Percentiles rank a stretch among this genome's conserved stretches.
Evolutionary conservation across 2,329 filamentous ascomycete genomes (phyloP).

Genomic region (Hymenoscyphus occultus): DNA sequence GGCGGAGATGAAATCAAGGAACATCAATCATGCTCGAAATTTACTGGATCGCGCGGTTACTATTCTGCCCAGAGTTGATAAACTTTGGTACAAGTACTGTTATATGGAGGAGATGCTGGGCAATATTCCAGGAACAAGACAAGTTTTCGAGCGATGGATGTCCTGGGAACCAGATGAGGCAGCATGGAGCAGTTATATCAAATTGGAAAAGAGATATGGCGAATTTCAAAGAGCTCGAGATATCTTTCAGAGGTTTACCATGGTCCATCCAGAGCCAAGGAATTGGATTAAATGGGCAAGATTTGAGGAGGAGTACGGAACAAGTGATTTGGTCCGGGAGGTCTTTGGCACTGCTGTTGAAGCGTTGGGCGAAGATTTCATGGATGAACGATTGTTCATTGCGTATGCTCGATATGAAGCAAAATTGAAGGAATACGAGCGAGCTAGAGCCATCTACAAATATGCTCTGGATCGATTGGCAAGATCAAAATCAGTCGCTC

Average conservation of each 20-base stretch:
- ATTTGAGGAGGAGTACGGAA: conserved; percentile 95
- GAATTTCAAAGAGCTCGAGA: conserved; percentile 87
- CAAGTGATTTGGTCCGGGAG: conserved; percentile 84
- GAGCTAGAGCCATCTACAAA: conserved; percentile 92
- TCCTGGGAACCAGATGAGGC: conserved; percentile 96
- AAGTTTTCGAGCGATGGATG: conserved; percentile 98
- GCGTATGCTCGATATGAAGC: conserved; percentile 94
- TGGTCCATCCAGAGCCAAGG: conserved; percentile 87
- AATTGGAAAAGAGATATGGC: conserved; percentile 90
- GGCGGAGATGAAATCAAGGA: conserved; percentile 89
- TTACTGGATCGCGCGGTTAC: conserved; percentile 92
- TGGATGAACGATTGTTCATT: conserved; percentile 94
- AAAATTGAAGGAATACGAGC: conserved; percentile 92
- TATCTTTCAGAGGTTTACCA: conserved; percentile 86
- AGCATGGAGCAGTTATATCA: conserved; percentile 95
- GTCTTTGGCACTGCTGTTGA: conserved; percentile 89
- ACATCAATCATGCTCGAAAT: conserved; percentile 96
- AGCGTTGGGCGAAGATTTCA: conserved; percentile 86
- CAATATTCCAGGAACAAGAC: conserved; percentile 85
- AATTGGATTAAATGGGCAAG: conserved; percentile 99
- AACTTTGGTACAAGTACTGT: conserved; percentile 99
- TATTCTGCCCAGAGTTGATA: conserved; percentile 85
- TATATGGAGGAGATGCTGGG: conserved; percentile 98
- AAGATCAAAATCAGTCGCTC: conserved; percentile 74
- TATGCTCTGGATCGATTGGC: conserved; percentile 91